phyloP scores from a whole-genome alignment of 108 stramenopile genomes.

The Nitzschia sp. region DNA sequence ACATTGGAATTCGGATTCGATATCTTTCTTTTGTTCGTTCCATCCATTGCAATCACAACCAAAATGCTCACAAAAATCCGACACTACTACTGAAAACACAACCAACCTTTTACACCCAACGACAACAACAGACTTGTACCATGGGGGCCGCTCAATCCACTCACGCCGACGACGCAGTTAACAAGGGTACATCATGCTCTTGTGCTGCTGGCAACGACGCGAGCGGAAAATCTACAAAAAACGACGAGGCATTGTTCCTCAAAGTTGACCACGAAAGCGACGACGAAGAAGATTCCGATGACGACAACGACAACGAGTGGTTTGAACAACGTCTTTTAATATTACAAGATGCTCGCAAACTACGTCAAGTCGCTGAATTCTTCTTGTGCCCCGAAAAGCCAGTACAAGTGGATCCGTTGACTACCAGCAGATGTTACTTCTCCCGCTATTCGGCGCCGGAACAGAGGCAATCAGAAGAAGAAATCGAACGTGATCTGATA shows the following conservation, averaged over 20 bases:
- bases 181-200: slow-evolving; percentile 11
- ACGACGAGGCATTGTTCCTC: not conserved
- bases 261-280: slow-evolving; percentile 40
- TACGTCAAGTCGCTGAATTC: slow-evolving; percentile 59
- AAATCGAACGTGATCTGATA: slow-evolving; percentile 53
- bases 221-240: slow-evolving; percentile 51
- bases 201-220: slow-evolving; percentile 22
- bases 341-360: slow-evolving; percentile 62
- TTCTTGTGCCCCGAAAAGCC: slow-evolving; percentile 65
- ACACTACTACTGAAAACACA: slow-evolving; percentile 21
- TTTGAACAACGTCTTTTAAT: slow-evolving; percentile 65
- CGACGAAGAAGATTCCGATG: slow-evolving; percentile 42
- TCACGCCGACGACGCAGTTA: slow-evolving; percentile 38
- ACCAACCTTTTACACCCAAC: slow-evolving; percentile 8
- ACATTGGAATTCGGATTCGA: too few relatives aligned
- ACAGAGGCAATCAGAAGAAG: slow-evolving; percentile 33
- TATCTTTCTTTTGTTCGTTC: too few relatives aligned
- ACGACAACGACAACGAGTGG: slow-evolving; percentile 50
- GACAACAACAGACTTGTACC: slow-evolving; percentile 16
- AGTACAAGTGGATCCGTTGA: slow-evolving; percentile 41
- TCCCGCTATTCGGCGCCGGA: slow-evolving; percentile 44
- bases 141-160: slow-evolving; percentile 56
- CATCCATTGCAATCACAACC: too few relatives aligned
- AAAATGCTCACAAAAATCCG: slow-evolving; percentile 18
- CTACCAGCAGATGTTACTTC: slow-evolving; percentile 54